These are phyloP conservation scores for Rhizoclosmatium sp. DNA, from an alignment of 192 early-diverging fungal species.

Conservation along the genomic window DNA sequence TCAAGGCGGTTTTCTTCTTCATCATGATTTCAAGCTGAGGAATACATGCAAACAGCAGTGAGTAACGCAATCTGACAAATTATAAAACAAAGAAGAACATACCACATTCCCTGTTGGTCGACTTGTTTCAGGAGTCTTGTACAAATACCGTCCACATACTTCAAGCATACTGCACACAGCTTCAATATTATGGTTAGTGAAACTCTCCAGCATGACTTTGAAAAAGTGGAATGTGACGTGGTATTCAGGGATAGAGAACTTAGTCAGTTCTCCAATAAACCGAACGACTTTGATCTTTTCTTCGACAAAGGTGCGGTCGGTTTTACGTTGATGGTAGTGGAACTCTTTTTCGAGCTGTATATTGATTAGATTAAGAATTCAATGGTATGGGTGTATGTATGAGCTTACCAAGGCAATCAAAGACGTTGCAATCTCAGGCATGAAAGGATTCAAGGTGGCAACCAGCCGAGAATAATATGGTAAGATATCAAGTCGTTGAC, in stretches of 20 bases:
- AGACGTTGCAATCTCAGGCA: conserved; percentile 82
- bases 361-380: background rate
- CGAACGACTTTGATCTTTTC: conserved; percentile 76
- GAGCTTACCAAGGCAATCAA: conserved; percentile 69
- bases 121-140: conserved; percentile 77
- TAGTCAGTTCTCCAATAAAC: conserved; percentile 91
- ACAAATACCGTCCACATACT: conserved; percentile 87
- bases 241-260: conserved; percentile 86
- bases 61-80: conserved; percentile 13
- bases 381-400: background rate
- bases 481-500: conserved; percentile 81
- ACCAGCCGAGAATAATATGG: conserved; percentile 93
- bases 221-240: conserved; percentile 86
- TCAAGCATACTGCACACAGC: conserved; percentile 84
- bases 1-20: conserved; percentile 84
- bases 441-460: conserved; percentile 84
- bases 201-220: conserved; percentile 87
- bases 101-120: conserved; percentile 74
- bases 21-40: conserved; percentile 85
- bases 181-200: conserved; percentile 84
- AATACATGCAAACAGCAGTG: background rate
- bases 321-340: conserved; percentile 75
- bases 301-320: conserved; percentile 74
- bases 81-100: conserved; percentile 19
- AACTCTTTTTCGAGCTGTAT: conserved; percentile 73